phyloP scores from a whole-genome alignment of 352 stramenopile genomes.

The Pythium biforme region DNA sequence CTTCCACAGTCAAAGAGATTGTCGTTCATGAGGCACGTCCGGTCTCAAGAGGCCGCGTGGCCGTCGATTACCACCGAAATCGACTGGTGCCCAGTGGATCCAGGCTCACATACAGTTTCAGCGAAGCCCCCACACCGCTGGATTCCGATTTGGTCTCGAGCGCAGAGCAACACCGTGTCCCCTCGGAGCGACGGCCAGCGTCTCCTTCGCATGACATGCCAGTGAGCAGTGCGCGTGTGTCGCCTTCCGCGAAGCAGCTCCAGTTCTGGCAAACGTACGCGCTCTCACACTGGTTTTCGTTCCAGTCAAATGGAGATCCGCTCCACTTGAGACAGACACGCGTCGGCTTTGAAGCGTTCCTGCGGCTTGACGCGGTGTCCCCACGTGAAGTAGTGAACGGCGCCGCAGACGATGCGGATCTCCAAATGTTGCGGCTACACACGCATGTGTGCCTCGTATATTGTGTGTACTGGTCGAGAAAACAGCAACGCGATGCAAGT shows the following conservation, averaged over 20 bases:
- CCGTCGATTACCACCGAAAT: not conserved
- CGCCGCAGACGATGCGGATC: not conserved
- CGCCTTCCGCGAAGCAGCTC: constrained; percentile 23
- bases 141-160: not conserved
- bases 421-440: constrained; percentile 25
- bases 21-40: not conserved
- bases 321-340: constrained; percentile 43
- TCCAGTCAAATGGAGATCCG: constrained; percentile 44
- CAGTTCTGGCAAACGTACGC: constrained; percentile 61
- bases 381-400: no score
- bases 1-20: not conserved
- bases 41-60: not conserved
- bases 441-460: constrained; percentile 34
- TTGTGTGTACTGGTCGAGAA: constrained; percentile 37
- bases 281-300: constrained; percentile 49
- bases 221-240: not conserved
- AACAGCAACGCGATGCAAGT: not conserved
- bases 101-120: constrained; percentile 57
- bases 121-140: constrained; percentile 19
- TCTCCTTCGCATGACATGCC: constrained; percentile 4
- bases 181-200: not conserved
- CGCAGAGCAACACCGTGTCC: not conserved
- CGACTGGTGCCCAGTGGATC: constrained; percentile 28
- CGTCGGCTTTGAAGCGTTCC: constrained; percentile 43
- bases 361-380: constrained; percentile 14